Evolutionary conservation across 108 stramenopile genomes (phyloP).

Genomic region (Pseudonitzschia multiseries): DNA sequence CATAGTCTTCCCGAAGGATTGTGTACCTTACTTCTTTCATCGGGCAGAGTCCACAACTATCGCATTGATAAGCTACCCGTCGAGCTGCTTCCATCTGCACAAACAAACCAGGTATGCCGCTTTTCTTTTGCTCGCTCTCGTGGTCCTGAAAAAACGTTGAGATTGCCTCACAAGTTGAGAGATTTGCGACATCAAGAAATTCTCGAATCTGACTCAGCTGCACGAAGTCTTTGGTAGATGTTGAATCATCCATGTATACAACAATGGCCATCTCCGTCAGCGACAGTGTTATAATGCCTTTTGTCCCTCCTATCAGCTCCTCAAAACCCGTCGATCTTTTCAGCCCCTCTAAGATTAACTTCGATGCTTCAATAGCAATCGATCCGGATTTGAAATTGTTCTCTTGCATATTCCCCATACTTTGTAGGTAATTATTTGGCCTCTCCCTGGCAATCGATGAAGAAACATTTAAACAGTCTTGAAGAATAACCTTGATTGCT

Average conservation of each 20-base stretch:
- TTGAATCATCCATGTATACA: conserved; percentile 13
- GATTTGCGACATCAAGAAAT: conserved; percentile 24
- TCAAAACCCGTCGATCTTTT: conserved; percentile 6
- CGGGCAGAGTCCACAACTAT: conserved; percentile 66
- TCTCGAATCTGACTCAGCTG: conserved; percentile 27
- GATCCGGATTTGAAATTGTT: conserved; percentile 17
- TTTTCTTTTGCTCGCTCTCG: conserved; percentile 2
- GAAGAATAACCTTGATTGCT: conserved; percentile 16
- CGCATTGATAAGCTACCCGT: conserved; percentile 63
- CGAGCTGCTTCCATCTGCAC: conserved; percentile 19
- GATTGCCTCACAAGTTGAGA: conserved; percentile 38
- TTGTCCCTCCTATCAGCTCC: conserved; percentile 25
- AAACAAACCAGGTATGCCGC: conserved; percentile 20
- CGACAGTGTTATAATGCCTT: conserved; percentile 28
- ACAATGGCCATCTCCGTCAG: conserved; percentile 43
- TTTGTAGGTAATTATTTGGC: conserved; percentile 43
- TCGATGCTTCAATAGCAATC: conserved; percentile 26
- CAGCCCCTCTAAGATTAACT: conserved; percentile 23
- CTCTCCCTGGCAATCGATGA: conserved; percentile 32
- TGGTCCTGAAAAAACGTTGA: conserved; percentile 29
- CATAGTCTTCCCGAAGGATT: conserved; percentile 54
- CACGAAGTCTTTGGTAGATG: conserved; percentile 3
- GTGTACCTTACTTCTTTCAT: conserved; percentile 61
- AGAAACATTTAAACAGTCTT: conserved; percentile 24
- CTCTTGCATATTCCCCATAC: conserved; percentile 20